Conservation (phyloP, 2,329 filamentous ascomycete genomes). For the Chalaropsis thielavioides region DNA sequence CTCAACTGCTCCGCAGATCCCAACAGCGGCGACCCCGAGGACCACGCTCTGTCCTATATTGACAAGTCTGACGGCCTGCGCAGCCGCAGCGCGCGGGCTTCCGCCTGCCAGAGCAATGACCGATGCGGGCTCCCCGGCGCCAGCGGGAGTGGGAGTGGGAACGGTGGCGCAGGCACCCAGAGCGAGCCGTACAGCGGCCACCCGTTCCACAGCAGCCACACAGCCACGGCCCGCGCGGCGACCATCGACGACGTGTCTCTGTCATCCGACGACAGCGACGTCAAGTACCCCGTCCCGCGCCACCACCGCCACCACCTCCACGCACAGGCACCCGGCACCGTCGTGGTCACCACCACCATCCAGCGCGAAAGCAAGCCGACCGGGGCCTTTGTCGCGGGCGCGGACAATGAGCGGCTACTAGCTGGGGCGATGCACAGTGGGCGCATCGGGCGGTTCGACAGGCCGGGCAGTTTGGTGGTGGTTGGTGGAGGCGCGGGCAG, state of each 20-base stretch:
- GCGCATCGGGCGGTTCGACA: not conserved
- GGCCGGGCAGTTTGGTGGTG: slow-evolving; percentile 1
- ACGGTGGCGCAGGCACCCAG: not conserved
- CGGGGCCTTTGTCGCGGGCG: slow-evolving; percentile 13
- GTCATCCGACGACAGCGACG: slow-evolving; percentile 12
- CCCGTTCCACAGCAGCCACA: slow-evolving; percentile 5
- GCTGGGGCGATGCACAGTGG: not conserved
- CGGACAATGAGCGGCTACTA: slow-evolving; percentile 14
- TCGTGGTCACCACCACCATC: slow-evolving; percentile 29
- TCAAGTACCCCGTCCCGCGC: not conserved
- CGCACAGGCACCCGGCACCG: slow-evolving; percentile 18
- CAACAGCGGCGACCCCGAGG: slow-evolving; percentile 6
- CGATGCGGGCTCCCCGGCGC: not conserved
- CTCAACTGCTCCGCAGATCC: slow-evolving; percentile 10
- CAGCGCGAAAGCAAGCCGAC: slow-evolving; percentile 25
- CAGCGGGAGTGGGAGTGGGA: not conserved
- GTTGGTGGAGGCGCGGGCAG: not conserved
- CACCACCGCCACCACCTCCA: not conserved
- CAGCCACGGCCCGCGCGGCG: slow-evolving; percentile 8
- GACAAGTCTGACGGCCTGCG: slow-evolving; percentile 2
- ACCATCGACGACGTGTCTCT: slow-evolving; percentile 8
- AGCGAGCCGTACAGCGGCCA: slow-evolving; percentile 9
- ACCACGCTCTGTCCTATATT: slow-evolving; percentile 8
- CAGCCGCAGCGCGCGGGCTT: not conserved
- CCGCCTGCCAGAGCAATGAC: not conserved